Conservation (phyloP, 2,329 filamentous ascomycete species). For the Aspergillus tubingensis region DNA sequence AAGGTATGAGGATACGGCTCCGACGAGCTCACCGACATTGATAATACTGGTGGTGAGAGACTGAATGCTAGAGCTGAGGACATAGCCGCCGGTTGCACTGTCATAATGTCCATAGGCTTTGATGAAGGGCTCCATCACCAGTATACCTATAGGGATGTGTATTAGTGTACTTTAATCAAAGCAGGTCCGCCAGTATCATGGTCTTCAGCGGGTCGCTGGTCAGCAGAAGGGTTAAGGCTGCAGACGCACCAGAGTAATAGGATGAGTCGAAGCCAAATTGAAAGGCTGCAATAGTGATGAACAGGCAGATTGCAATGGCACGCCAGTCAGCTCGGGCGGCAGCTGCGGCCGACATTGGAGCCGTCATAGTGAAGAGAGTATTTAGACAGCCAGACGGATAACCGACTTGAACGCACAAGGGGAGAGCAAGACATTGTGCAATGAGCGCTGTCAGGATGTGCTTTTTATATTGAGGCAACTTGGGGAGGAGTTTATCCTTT, state of each 20-base stretch:
- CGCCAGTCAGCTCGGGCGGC: slow-evolving; percentile 2
- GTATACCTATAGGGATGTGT: not conserved
- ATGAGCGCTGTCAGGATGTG: no score
- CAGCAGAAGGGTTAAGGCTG: not conserved
- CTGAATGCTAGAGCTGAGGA: slow-evolving; percentile 1
- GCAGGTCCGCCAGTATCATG: no score
- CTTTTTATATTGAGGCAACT: not conserved
- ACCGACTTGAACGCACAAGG: not conserved
- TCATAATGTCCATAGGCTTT: slow-evolving; percentile 4
- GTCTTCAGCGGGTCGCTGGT: no score
- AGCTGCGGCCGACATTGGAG: not conserved
- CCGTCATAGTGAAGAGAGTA: not conserved
- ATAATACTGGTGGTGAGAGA: slow-evolving; percentile 5
- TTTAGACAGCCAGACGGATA: not conserved
- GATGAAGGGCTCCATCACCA: slow-evolving; percentile 5
- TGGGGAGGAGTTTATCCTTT: not conserved
- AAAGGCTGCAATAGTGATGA: slow-evolving; percentile 1
- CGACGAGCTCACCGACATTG: slow-evolving; percentile 5
- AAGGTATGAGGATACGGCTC: slow-evolving; percentile 3
- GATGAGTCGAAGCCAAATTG: slow-evolving; percentile 7
- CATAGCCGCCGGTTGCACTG: not conserved
- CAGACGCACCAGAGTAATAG: slow-evolving; percentile 2
- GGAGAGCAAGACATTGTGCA: not conserved
- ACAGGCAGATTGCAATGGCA: slow-evolving; percentile 5
- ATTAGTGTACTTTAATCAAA: not conserved